Conservation (phyloP, 176 grass and related monocot genomes). For the Luzula sylvatica region DNA sequence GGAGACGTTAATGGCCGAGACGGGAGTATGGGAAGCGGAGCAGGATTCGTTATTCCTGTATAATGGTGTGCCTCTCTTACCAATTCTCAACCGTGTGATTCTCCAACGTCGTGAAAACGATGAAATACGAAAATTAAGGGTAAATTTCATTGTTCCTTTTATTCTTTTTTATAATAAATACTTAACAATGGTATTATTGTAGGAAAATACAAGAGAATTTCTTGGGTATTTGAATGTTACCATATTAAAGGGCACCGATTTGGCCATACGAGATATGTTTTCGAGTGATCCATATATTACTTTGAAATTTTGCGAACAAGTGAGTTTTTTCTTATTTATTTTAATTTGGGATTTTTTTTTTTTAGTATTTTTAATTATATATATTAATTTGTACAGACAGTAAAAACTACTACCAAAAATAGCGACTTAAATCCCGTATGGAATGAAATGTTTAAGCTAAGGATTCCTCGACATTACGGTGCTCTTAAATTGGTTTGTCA, state of each 20-base stretch:
- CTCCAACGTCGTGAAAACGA: too few species aligned
- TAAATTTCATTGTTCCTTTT: too few species aligned
- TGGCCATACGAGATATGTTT: slow-evolving; percentile 86
- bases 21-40: too few species aligned
- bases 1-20: too few species aligned
- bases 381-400: slow-evolving; percentile 39
- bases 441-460: slow-evolving; percentile 85
- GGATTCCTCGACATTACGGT: slow-evolving; percentile 73
- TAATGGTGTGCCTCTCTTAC: too few species aligned
- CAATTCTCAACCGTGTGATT: too few species aligned
- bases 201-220: slow-evolving; percentile 82
- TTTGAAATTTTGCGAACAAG: slow-evolving; percentile 62
- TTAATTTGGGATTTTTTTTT: neutral
- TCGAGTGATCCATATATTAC: slow-evolving; percentile 95
- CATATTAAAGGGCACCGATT: slow-evolving; percentile 64
- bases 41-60: too few species aligned
- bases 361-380: slow-evolving; percentile 3
- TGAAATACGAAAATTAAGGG: too few species aligned
- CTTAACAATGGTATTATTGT: too few species aligned
- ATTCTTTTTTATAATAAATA: too few species aligned
- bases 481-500: slow-evolving; percentile 89
- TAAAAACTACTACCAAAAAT: slow-evolving; percentile 65
- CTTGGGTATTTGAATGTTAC: slow-evolving; percentile 70
- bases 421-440: slow-evolving; percentile 92
- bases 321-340: slow-evolving; percentile 20